A percentile compares a stretch with the other conserved stretches of the same genome.
phyloP scores from a whole-genome alignment of 208 protist species.

The Leishmania tropica region DNA sequence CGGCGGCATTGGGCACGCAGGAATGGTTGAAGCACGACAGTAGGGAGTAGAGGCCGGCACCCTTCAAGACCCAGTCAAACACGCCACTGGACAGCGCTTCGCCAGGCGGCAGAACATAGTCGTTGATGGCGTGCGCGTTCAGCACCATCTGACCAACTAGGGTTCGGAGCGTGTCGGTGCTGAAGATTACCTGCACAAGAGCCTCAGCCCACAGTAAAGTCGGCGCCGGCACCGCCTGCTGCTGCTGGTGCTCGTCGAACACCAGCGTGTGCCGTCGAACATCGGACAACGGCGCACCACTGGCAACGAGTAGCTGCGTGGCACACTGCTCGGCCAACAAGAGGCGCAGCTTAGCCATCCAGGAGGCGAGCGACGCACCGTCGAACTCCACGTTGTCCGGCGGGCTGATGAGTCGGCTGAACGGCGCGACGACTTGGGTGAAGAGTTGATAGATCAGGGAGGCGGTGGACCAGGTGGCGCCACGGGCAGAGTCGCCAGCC shows the following conservation, averaged over 20 bases:
- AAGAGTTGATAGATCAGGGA: conserved; percentile 68
- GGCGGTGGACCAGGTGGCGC: background rate
- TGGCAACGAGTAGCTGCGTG: conserved; percentile 25
- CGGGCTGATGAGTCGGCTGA: conserved; percentile 74
- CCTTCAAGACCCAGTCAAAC: conserved; percentile 66
- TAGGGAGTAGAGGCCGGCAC: conserved; percentile 72
- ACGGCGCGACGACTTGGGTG: conserved; percentile 47
- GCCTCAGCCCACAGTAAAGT: conserved; percentile 41
- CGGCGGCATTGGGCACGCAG: conserved; percentile 64
- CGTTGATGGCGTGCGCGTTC: conserved; percentile 80
- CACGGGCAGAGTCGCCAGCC: background rate
- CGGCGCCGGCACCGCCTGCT: background rate
- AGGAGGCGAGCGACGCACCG: conserved; percentile 46
- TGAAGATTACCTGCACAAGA: conserved; percentile 53
- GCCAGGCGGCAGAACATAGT: conserved; percentile 24
- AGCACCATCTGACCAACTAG: conserved; percentile 70
- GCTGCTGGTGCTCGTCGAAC: background rate
- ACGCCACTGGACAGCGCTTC: background rate
- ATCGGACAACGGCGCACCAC: background rate
- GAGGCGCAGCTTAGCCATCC: conserved; percentile 34
- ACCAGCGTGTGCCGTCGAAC: background rate
- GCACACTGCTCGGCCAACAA: conserved; percentile 38
- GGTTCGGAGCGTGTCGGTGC: conserved; percentile 61
- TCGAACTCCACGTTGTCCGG: conserved; percentile 50
- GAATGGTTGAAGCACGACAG: conserved; percentile 83